Conservation (phyloP, 345 rosid genomes). For the Moringa oleifera region DNA sequence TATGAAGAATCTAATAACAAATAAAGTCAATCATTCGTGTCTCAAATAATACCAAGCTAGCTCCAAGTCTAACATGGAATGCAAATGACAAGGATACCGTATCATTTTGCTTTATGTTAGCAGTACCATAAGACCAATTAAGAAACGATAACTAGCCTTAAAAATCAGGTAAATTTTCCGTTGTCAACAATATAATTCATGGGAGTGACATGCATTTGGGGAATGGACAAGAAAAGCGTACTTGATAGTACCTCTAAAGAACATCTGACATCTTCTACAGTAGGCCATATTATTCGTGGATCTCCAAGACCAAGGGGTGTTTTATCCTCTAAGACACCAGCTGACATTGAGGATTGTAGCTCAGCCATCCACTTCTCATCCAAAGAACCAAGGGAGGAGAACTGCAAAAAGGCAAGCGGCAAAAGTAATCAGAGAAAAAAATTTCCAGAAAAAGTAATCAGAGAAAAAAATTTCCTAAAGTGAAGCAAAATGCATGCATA, state of each 20-base stretch:
- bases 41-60: background rate
- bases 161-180: too few species aligned
- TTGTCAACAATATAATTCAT: background rate
- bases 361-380: conserved; percentile 96
- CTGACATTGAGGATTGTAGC: conserved; percentile 75
- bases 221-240: conserved; percentile 9
- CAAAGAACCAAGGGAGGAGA: conserved; percentile 92
- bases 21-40: background rate
- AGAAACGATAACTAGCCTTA: too few species aligned
- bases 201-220: background rate
- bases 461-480: conserved; percentile 5
- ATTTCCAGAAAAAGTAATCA: background rate
- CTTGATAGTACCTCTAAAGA: conserved; percentile 70
- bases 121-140: too few species aligned
- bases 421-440: conserved; percentile 5
- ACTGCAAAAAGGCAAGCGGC: conserved; percentile 36
- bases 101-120: too few species aligned
- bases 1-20: background rate
- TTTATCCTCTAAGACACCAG: conserved; percentile 72
- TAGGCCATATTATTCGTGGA: conserved; percentile 87
- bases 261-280: conserved; percentile 87
- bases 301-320: conserved; percentile 73
- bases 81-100: too few species aligned
- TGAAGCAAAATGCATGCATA: background rate
- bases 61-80: too few species aligned